Evolutionary conservation across 1,284 basidiomycete genomes (phyloP), one percentile per base, ranked within the genome.

Genomic region (Sparassis latifolia): DNA sequence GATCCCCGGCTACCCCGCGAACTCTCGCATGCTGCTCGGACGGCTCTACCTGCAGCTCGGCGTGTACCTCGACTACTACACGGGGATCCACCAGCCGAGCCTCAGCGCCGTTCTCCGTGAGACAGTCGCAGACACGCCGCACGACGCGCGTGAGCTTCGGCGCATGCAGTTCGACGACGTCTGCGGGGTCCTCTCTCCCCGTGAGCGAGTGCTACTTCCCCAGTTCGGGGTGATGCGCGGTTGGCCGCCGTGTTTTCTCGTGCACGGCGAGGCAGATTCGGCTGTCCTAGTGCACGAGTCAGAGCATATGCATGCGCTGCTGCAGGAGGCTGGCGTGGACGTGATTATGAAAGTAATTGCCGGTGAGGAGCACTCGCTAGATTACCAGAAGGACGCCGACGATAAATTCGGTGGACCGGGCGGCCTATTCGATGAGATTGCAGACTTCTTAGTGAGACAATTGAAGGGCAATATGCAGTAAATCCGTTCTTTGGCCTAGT

Each of bases 31-130:
- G 80, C 68, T 75, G n/a, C 66, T 84, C 30, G 65, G 72, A 5
- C 70, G 79, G 4, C 66, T 85, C 6, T 81, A 79, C 52, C 67
- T 83, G 20, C 84, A 86, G 58, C 69, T 78, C 27, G 84, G 82
- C 10, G 63, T 61, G 1, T 79, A 69, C 47, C 61, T 85, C 2
- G 83, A 86, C 61, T 84, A 85, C 57, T 78, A 75, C 56, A 80
- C 81, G 0, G 82, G 81, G 7, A 59, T 64, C 29, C 75, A 82
- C 56, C 66, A 69, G 4, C 75, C 79, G 3, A 79, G 79, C 55
- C 60, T 85, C 10, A 84, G 80, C 53, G 55, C 45, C 0, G 35
- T 52, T 2, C 66, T 84, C 5, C 69, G 74, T 6, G 43, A 53
- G 9, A 46, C 44, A 2, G 40, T 42, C 10, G 33, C 42, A n/a